A percentile compares a stretch with the other conserved stretches of the same genome.
Evolutionary conservation across 768 basidiomycete genomes (phyloP).

Genomic region (Chalciporus sphaerocephalus): DNA sequence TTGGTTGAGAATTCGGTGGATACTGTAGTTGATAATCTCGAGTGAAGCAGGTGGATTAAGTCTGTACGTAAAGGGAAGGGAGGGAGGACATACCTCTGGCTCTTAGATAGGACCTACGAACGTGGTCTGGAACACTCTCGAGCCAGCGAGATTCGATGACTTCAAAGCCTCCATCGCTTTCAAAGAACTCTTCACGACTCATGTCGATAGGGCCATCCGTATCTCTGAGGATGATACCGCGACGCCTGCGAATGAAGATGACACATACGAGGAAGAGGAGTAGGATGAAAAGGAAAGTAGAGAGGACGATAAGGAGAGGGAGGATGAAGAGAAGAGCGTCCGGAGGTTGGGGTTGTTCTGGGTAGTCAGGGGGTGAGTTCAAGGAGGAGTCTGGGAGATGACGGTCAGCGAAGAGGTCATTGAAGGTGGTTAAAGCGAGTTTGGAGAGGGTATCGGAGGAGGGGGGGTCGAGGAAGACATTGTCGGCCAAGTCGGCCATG

Average conservation of each 20-base stretch:
- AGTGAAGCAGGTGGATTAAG: conserved; percentile 6
- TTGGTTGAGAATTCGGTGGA: conserved; percentile 93
- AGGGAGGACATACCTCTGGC: conserved; percentile 68
- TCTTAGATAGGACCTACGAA: conserved; percentile 67
- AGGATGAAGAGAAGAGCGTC: conserved; percentile 84
- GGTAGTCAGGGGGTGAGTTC: conserved; percentile 11
- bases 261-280: conserved; percentile 88
- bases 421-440: conserved; percentile 1
- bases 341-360: conserved; percentile 31
- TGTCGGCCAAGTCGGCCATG: conserved; percentile 8
- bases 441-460: background rate
- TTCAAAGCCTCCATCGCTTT: conserved; percentile 91
- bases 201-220: conserved; percentile 91
- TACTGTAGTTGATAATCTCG: conserved; percentile 82
- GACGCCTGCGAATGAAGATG: conserved; percentile 72
- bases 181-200: conserved; percentile 83
- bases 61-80: conserved; percentile 2
- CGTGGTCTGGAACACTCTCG: conserved; percentile 67
- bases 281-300: conserved; percentile 88
- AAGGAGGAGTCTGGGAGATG: conserved; percentile 1
- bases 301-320: conserved; percentile 89
- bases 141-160: conserved; percentile 92
- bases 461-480: conserved; percentile 6
- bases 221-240: conserved; percentile 78
- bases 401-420: conserved; percentile 1